Percentiles rank a stretch among this genome's conserved stretches.
phyloP scores from a whole-genome alignment of 495 filamentous ascomycete species.

The Cercophora samala region DNA sequence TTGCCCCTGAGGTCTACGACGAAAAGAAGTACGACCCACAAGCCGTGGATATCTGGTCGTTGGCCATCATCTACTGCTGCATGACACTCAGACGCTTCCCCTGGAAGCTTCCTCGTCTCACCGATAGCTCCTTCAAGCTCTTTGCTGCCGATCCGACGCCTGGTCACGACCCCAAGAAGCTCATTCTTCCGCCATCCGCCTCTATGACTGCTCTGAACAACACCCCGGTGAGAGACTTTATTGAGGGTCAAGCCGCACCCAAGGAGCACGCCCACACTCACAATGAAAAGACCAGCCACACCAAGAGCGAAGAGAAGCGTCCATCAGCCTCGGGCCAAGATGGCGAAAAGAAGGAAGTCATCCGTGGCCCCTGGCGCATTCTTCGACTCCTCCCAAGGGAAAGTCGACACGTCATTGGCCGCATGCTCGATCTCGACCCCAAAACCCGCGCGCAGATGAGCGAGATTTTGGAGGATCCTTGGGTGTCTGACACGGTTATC shows the following conservation, averaged over 20 bases:
- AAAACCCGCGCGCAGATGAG: slow-evolving; percentile 76
- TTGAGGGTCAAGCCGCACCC: slow-evolving; percentile 30
- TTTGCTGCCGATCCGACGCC: slow-evolving; percentile 74
- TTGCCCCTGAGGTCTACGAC: slow-evolving; percentile 96
- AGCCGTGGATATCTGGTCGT: slow-evolving; percentile 93
- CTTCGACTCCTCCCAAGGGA: slow-evolving; percentile 89
- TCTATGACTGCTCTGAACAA: slow-evolving; percentile 38
- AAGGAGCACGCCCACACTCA: slow-evolving; percentile 13
- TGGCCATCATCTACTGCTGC: slow-evolving; percentile 98
- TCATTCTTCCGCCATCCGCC: slow-evolving; percentile 38
- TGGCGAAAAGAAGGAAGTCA: slow-evolving; percentile 65
- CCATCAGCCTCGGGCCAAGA: slow-evolving; percentile 6
- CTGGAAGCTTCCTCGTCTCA: slow-evolving; percentile 91
- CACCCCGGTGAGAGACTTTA: slow-evolving; percentile 36
- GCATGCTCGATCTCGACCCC: slow-evolving; percentile 90
- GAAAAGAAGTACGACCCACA: slow-evolving; percentile 92
- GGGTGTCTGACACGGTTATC: slow-evolving; percentile 70
- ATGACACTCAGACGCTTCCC: slow-evolving; percentile 96
- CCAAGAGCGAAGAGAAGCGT: slow-evolving; percentile 19
- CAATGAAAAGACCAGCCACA: slow-evolving; percentile 7
- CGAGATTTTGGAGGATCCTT: slow-evolving; percentile 85
- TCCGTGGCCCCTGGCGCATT: slow-evolving; percentile 90
- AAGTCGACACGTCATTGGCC: slow-evolving; percentile 80
- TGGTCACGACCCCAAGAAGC: slow-evolving; percentile 49
- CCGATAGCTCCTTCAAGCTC: slow-evolving; percentile 90